Percentiles rank a stretch among this genome's conserved stretches.
Evolutionary conservation across 177 flowering plant genomes (phyloP).

Genomic region (Vitis hybrid): DNA sequence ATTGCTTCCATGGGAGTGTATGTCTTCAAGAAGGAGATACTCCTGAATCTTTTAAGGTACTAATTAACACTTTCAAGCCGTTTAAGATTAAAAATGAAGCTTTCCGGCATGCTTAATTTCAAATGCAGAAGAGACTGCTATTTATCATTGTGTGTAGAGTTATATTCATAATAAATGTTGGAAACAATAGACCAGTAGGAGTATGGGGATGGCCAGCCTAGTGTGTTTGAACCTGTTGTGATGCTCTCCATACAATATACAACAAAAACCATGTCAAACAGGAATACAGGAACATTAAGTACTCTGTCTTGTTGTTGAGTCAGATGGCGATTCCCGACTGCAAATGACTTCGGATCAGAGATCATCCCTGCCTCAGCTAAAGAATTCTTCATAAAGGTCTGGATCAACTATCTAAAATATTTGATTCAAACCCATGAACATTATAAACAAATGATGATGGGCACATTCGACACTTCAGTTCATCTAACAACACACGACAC

Average conservation of each 20-base stretch:
- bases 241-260: too few species aligned
- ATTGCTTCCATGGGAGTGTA: slow-evolving; percentile 98
- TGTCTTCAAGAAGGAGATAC: slow-evolving; percentile 87
- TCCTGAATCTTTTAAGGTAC: slow-evolving; percentile 82
- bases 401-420: not conserved
- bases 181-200: too few species aligned
- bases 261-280: too few species aligned
- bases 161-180: too few species aligned
- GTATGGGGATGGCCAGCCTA: too few species aligned
- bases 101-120: not conserved
- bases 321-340: slow-evolving; percentile 94
- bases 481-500: not conserved
- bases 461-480: not conserved
- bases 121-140: too few species aligned
- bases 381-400: slow-evolving; percentile 72
- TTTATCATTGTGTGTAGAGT: too few species aligned
- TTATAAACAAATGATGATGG: too few species aligned
- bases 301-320: slow-evolving; percentile 4
- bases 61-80: not conserved
- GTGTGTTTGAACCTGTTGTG: too few species aligned
- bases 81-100: not conserved
- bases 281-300: too few species aligned
- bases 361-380: slow-evolving; percentile 91
- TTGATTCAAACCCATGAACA: too few species aligned
- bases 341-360: slow-evolving; percentile 97